Base-by-base conservation (phyloP, 148 eudicot genomes). In the Diospyros kaki region DNA sequence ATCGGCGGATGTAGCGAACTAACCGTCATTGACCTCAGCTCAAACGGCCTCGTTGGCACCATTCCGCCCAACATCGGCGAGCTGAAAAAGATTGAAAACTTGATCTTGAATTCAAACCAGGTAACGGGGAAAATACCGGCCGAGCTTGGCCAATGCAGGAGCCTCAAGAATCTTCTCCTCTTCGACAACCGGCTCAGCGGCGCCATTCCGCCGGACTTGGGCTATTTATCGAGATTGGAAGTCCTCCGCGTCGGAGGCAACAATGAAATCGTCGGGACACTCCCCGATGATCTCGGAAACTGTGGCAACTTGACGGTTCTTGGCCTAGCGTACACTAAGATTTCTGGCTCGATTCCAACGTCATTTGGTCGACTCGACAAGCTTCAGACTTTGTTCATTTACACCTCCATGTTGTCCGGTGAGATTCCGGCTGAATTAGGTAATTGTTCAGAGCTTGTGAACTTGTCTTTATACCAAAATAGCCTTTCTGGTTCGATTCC, bases 171-270 rank as follows among this genome's bases (percentile, higher is more conserved):
- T 87, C 68, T 91, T 59, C 79, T 84, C 3, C 43, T 89, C 9
- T 91, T 84, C 67, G 97, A 91, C 52, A 91, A 91, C 64, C 97
- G 86, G 48, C 86, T 91, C 8, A 83, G 89, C 66, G 97, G 97
- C 8, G 51, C 59, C 45, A 85, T 91, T 69, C 97, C 97, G 59
- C 65, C 28, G 66, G 81, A 81, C 39, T 87, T 91, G 51, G 97
- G 97, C 0, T 51, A 54, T n/a, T 66, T 91, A 58, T 82, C 77
- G 76, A 86, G 72, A 14, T 81, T 91, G 42, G 59, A 75, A 58
- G 86, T 86, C 9, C 72, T 91, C 3, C 77, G 97, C 56, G 90
- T 88, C 2, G 97, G 97, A 44, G 97, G 97, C 4, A 91, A 91
- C 78, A 91, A 87, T 74, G 87, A 91, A 59, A 81, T 91, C 38